A percentile compares a stretch with the other conserved stretches of the same genome.
phyloP scores from a whole-genome alignment of 345 rosid genomes.

The Bruguiera parviflora region DNA sequence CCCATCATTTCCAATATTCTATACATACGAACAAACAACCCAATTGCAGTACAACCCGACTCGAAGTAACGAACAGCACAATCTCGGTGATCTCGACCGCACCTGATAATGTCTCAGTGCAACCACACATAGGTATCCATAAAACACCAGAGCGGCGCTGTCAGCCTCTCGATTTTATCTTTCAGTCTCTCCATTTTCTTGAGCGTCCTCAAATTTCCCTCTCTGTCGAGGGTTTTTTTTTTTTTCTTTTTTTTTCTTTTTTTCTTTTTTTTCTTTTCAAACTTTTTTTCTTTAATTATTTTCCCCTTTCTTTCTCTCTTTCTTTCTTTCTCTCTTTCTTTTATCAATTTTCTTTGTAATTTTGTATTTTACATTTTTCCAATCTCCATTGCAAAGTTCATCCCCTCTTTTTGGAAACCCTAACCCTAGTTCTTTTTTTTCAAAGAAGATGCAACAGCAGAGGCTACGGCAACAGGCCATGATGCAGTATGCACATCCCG shows the following conservation, averaged over 20 bases:
- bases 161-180: neutral
- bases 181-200: slow-evolving; percentile 3
- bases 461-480: slow-evolving; percentile 56
- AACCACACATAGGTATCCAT: neutral
- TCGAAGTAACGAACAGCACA: neutral
- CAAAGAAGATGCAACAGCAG: slow-evolving; percentile 46
- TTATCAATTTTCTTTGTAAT: neutral
- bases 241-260: neutral
- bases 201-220: slow-evolving; percentile 9
- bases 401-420: slow-evolving; percentile 13
- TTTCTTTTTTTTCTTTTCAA: neutral
- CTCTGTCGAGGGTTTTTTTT: slow-evolving; percentile 30
- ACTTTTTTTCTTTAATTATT: neutral
- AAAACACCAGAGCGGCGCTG: neutral
- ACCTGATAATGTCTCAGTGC: neutral
- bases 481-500: slow-evolving; percentile 60
- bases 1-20: too few species aligned
- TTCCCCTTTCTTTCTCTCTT: neutral
- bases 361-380: too few species aligned
- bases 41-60: too few species aligned
- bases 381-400: too few species aligned
- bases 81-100: neutral
- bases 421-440: slow-evolving; percentile 7
- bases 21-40: too few species aligned
- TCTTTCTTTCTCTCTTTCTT: neutral